Percentiles rank a stretch among this genome's conserved stretches.
Evolutionary conservation across 257 asterid species (phyloP).

Genomic region (Ligustrum vulgare): DNA sequence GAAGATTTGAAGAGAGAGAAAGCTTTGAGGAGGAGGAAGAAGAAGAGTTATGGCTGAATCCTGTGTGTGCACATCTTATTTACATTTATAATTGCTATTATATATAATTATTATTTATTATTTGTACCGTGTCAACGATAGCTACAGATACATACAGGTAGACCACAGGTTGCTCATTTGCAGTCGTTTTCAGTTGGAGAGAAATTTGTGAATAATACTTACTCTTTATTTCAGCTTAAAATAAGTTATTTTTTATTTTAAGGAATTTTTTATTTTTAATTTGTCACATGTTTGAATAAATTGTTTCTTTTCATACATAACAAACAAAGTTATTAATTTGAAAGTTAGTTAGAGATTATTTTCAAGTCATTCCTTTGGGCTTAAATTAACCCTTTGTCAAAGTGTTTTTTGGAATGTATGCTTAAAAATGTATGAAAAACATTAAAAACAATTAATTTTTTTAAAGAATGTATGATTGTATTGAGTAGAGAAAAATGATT

Average conservation of each 20-base stretch:
- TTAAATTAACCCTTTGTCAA: no score
- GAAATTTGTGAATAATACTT: constrained; percentile 5
- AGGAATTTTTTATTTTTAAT: no score
- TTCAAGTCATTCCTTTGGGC: not conserved
- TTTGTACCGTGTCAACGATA: constrained; percentile 9
- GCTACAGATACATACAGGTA: constrained; percentile 19
- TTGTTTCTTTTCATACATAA: no score
- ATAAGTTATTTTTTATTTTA: not conserved
- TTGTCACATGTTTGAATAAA: no score
- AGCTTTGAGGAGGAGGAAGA: not conserved
- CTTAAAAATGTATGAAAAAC: no score
- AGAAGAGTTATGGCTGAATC: not conserved
- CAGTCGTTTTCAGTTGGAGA: constrained; percentile 35
- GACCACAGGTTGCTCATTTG: constrained; percentile 28
- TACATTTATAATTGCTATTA: not conserved
- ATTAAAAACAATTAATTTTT: no score
- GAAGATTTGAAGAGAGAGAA: not conserved
- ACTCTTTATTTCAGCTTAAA: not conserved
- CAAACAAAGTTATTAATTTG: not conserved
- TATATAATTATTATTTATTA: not conserved
- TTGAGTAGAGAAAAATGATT: no score
- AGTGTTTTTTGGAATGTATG: no score
- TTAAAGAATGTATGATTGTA: no score
- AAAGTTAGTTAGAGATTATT: not conserved
- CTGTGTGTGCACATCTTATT: constrained; percentile 24